A percentile compares a stretch with the other conserved stretches of the same genome.
Evolutionary conservation across 768 basidiomycete genomes (phyloP).

Genomic region (Brasilioporus rufonigricans): DNA sequence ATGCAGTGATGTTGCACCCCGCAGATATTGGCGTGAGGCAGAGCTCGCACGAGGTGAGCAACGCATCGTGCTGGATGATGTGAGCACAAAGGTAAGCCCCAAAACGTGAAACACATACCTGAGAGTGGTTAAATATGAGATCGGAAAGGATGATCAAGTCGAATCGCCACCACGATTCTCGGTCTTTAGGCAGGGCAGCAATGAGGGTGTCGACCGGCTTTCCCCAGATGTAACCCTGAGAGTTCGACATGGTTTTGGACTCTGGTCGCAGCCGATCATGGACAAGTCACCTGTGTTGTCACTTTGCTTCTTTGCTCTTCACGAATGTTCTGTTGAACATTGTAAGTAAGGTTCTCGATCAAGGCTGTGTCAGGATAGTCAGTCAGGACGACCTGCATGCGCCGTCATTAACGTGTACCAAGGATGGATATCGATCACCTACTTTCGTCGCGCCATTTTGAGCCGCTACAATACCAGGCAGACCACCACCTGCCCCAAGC

Average conservation of each 20-base stretch:
- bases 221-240: constrained; percentile 85
- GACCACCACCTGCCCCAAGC: constrained; percentile 89
- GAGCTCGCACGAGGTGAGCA: constrained; percentile 70
- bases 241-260: not conserved
- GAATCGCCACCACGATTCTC: constrained; percentile 41
- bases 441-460: constrained; percentile 72
- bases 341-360: constrained; percentile 70
- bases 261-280: constrained; percentile 28
- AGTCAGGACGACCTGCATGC: constrained; percentile 70
- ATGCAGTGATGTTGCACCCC: constrained; percentile 5
- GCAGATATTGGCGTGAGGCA: constrained; percentile 28
- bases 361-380: constrained; percentile 87
- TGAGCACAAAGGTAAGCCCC: not conserved
- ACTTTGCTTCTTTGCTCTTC: constrained; percentile 16
- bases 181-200: constrained; percentile 16
- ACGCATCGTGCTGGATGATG: constrained; percentile 65
- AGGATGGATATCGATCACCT: not conserved
- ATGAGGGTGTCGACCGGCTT: constrained; percentile 41
- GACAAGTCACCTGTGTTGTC: constrained; percentile 35
- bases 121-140: constrained; percentile 93
- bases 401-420: not conserved
- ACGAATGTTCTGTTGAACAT: constrained; percentile 59
- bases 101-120: constrained; percentile 43
- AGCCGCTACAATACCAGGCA: constrained; percentile 77
- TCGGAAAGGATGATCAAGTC: constrained; percentile 89